Conservation (phyloP, 140 eudicot species). For the Anethum foeniculum region DNA sequence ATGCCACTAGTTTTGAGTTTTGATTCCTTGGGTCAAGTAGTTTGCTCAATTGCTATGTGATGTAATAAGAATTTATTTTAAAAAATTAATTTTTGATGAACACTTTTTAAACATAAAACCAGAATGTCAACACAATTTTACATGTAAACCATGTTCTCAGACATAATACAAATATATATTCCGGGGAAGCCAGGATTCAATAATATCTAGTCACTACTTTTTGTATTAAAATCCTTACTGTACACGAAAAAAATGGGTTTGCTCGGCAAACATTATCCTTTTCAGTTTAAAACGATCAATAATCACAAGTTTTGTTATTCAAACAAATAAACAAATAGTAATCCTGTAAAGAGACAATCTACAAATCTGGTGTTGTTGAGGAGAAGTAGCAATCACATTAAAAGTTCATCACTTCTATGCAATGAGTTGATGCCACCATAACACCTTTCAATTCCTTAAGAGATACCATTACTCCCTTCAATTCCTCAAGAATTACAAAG, state of each 20-base stretch:
- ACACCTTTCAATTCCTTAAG: not conserved
- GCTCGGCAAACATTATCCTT: not conserved
- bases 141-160: not conserved
- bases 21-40: not conserved
- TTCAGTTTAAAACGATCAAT: not conserved
- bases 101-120: not conserved
- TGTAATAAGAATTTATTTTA: too few relatives aligned
- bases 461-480: not conserved
- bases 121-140: not conserved
- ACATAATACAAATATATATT: not conserved
- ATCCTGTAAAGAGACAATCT: not conserved
- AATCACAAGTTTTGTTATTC: not conserved
- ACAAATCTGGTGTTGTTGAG: not conserved
- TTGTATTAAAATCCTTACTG: not conserved
- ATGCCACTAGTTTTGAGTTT: too few relatives aligned
- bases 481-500: not conserved
- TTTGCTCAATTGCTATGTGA: not conserved
- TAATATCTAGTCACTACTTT: not conserved
- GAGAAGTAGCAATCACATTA: slow-evolving; percentile 12
- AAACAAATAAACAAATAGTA: not conserved
- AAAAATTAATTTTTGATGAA: not conserved
- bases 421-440: not conserved
- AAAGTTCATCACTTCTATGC: slow-evolving; percentile 8
- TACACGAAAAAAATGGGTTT: not conserved
- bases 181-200: not conserved